phyloP scores from a whole-genome alignment of 1,284 basidiomycete species.

The Dichomitus squalens region DNA sequence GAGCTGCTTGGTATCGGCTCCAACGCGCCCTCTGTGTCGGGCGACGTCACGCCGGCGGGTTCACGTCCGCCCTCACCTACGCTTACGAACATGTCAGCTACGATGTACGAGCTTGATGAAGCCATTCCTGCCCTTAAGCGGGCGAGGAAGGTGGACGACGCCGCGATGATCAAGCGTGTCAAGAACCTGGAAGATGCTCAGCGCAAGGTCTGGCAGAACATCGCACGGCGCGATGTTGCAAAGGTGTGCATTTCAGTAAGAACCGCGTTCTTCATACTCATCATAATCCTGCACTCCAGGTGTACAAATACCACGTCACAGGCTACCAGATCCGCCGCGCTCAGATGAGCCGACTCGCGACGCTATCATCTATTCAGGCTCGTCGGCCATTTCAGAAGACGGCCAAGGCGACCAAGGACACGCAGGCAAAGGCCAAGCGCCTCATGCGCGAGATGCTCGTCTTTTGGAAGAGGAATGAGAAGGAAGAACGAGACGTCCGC shows the following conservation, averaged over 20 bases:
- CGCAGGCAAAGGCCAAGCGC: constrained; percentile 85
- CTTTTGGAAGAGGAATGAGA: constrained; percentile 98
- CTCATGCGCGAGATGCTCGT: constrained; percentile 95
- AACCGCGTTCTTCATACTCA: not conserved
- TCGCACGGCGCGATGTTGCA: constrained; percentile 79
- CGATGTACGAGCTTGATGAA: constrained; percentile 75
- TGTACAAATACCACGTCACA: constrained; percentile 76
- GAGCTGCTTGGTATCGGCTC: constrained; percentile 57
- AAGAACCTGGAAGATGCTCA: constrained; percentile 82
- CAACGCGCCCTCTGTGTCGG: constrained; percentile 52
- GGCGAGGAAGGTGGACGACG: constrained; percentile 75
- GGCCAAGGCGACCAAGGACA: constrained; percentile 85
- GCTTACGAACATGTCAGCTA: constrained; percentile 50
- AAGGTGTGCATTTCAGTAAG: constrained; percentile 52
- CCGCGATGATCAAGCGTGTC: constrained; percentile 70
- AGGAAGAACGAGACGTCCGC: constrained; percentile 90
- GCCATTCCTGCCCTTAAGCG: constrained; percentile 65
- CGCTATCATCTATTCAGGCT: constrained; percentile 78
- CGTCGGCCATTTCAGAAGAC: constrained; percentile 81
- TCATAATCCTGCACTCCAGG: constrained; percentile 44
- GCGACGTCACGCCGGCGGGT: constrained; percentile 39
- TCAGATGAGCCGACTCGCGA: constrained; percentile 79
- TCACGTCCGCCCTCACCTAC: constrained; percentile 68
- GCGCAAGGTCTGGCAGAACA: constrained; percentile 84
- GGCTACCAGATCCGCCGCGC: constrained; percentile 66